phyloP scores from a whole-genome alignment of 2,329 filamentous ascomycete genomes.

The Clonostachys byssicola region DNA sequence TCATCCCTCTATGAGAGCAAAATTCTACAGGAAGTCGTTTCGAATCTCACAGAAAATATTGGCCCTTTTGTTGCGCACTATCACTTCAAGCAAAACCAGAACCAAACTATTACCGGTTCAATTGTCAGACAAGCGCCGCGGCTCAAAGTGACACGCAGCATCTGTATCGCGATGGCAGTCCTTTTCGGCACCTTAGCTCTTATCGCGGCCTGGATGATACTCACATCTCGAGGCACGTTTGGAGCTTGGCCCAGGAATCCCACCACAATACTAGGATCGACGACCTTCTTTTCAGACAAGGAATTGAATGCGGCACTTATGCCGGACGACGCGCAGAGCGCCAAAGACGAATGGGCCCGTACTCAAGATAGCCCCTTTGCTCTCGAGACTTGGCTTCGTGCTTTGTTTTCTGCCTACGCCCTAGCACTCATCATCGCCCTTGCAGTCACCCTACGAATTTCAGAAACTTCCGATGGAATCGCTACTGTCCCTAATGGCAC shows the following conservation, averaged over 20 bases:
- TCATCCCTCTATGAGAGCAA: background rate
- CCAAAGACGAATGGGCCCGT: background rate
- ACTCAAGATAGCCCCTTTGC: background rate
- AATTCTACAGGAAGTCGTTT: background rate
- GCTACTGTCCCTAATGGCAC: background rate
- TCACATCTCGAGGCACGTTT: background rate
- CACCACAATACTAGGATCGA: background rate
- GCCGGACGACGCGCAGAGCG: background rate
- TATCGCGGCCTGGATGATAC: background rate
- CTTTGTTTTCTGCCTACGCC: background rate
- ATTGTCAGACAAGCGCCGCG: background rate
- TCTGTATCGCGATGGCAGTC: background rate
- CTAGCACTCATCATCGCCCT: background rate
- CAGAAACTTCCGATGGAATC: background rate
- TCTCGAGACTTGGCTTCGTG: background rate
- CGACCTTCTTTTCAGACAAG: background rate
- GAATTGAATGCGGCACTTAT: background rate
- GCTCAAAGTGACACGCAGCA: background rate
- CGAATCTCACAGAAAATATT: background rate
- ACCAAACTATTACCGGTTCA: background rate
- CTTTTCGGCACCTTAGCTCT: background rate
- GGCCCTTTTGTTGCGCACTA: background rate
- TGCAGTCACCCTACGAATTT: background rate
- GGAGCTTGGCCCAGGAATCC: background rate
- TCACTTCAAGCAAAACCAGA: background rate